Base-by-base conservation (phyloP, 441 rosid species). In the Daphne laureola region DNA sequence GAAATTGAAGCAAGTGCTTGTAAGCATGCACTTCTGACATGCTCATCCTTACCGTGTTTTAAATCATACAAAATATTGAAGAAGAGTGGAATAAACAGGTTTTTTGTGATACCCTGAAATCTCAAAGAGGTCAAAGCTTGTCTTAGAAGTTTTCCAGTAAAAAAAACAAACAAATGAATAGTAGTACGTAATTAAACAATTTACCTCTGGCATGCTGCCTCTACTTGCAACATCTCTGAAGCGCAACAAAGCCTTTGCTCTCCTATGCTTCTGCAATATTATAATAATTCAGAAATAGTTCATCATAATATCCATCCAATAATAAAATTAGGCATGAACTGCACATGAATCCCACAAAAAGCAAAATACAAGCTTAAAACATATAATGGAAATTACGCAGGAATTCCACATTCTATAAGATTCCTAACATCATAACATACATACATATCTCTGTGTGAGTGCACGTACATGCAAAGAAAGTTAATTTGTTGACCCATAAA, bases 1-100 rank as follows among this genome's bases (percentile, higher is more conserved):
- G 96, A 76, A 57, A 86, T 54, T 46, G 90, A 81, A 54, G 99
- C 84, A 67, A 94, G 79, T 46, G 92, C 96, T 65, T 81, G 88
- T 41, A 73, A 17, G 68, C 91, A 90, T 44, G 96, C 91, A 68
- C 54, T 65, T 71, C 65, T 87, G 45, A 86, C 70, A 59, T 87
- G 75, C 53, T 90, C 84, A 17, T 66, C 83, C 58, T 78, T 87
- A 56, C 84, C 86, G 58, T 76, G 84, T 81, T 90, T 85, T 54
- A 63, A 78, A 57, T 87, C 98, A 46, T 86, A 78, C 75, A 90
- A 55, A 80, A 94, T 78, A 64, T 82, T 78, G 83, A 86, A 86
- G 70, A 90, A 86, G 64, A 94, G 71, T 0, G 95, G 92, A 51
- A 87, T 75, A 56, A 90, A 87, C 51, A 90, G 73, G 66, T 84